phyloP scores from a whole-genome alignment of 805 yeast genomes.

The Deakozyma indianensis region DNA sequence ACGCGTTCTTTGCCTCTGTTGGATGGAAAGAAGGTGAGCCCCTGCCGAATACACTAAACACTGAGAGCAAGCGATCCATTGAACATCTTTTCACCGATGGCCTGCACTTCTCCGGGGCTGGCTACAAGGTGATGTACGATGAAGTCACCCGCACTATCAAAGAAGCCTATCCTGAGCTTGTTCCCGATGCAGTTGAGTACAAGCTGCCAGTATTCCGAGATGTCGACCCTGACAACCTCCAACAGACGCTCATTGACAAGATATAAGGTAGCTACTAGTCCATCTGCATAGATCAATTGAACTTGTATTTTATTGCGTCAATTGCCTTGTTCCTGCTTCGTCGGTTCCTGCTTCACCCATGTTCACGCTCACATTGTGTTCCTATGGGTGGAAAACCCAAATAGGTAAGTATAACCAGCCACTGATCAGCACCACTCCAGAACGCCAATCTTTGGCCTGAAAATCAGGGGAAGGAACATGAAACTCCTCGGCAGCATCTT shows the following conservation, averaged over 20 bases:
- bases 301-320: no score
- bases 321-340: no score
- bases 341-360: no score
- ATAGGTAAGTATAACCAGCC: no score
- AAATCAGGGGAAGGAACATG: no score
- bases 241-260: neutral
- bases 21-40: slow-evolving; percentile 26
- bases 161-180: neutral
- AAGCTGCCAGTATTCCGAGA: neutral
- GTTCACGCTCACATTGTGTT: no score
- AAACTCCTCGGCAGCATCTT: no score
- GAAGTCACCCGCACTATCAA: slow-evolving; percentile 21
- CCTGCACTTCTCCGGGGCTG: slow-evolving; percentile 42
- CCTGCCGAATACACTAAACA: slow-evolving; percentile 8
- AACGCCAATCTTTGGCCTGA: no score
- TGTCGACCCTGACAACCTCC: neutral
- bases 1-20: slow-evolving; percentile 26
- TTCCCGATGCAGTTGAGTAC: neutral
- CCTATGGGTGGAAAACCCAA: no score
- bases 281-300: no score
- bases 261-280: no score
- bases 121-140: slow-evolving; percentile 36
- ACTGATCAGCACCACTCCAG: no score
- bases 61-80: slow-evolving; percentile 5
- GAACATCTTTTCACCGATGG: slow-evolving; percentile 33